phyloP scores from a whole-genome alignment of 352 stramenopile species.

The Pythium scleroteichum region DNA sequence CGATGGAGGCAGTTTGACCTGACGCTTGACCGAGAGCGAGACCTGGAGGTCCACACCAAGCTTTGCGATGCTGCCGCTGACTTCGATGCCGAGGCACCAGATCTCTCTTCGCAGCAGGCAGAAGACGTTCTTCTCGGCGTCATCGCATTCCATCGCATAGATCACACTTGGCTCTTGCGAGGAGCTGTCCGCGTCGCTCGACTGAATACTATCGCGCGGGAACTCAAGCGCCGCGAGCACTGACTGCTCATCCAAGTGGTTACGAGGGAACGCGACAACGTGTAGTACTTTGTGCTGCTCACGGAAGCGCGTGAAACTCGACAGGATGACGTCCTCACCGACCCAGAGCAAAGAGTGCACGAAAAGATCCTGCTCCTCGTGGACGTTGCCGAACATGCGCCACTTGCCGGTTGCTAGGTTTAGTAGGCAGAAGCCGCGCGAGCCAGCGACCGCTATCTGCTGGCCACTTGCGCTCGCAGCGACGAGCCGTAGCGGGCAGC shows the following conservation, averaged over 20 bases:
- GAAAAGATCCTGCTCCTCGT: slow-evolving; percentile 77
- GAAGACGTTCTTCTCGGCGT: slow-evolving; percentile 50
- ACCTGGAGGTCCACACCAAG: slow-evolving; percentile 37
- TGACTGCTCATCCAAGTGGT: slow-evolving; percentile 74
- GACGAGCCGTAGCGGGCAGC: slow-evolving; percentile 60
- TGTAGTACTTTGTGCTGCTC: slow-evolving; percentile 60
- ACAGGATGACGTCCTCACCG: slow-evolving; percentile 62
- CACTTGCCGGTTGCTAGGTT: slow-evolving; percentile 73
- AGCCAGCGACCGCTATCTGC: slow-evolving; percentile 68
- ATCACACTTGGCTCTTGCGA: slow-evolving; percentile 31
- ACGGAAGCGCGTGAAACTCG: slow-evolving; percentile 55
- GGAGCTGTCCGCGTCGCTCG: background rate
- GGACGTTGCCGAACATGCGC: slow-evolving; percentile 84
- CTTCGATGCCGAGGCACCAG: slow-evolving; percentile 51
- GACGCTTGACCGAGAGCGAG: slow-evolving; percentile 42
- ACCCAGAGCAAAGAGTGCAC: slow-evolving; percentile 72
- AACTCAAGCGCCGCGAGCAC: slow-evolving; percentile 53
- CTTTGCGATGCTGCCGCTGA: slow-evolving; percentile 43
- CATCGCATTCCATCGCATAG: slow-evolving; percentile 58
- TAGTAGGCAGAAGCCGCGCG: slow-evolving; percentile 72
- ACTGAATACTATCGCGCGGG: slow-evolving; percentile 23
- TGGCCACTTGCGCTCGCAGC: slow-evolving; percentile 54
- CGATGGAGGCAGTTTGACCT: slow-evolving; percentile 49
- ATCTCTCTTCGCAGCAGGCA: slow-evolving; percentile 59
- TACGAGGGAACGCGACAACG: slow-evolving; percentile 68